These are phyloP conservation scores for Botrytis tulipae DNA, from an alignment of 2,329 filamentous ascomycete species.

Conservation along the genomic window DNA sequence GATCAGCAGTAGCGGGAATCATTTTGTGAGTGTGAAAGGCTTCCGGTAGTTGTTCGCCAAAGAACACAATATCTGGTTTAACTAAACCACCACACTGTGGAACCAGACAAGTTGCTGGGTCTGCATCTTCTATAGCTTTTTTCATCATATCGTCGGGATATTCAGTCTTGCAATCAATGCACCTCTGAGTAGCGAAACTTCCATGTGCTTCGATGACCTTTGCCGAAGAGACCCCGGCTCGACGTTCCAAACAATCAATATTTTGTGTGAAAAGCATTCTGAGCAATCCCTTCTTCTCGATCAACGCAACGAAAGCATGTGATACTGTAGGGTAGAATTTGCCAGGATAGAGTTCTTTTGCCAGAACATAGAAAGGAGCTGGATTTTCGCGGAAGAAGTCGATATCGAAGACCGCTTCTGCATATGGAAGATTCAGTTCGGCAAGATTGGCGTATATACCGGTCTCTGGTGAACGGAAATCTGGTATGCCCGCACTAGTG, in stretches of 20 bases:
- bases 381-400: conserved; percentile 82
- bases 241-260: conserved; percentile 90
- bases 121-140: conserved; percentile 61
- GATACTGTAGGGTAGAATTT: conserved; percentile 85
- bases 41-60: conserved; percentile 69
- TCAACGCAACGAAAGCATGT: conserved; percentile 82
- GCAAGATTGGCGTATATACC: conserved; percentile 92
- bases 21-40: conserved; percentile 60
- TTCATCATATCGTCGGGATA: conserved; percentile 76
- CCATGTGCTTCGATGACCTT: conserved; percentile 92
- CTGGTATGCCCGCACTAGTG: conserved; percentile 75
- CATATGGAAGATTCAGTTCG: conserved; percentile 78
- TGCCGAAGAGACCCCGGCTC: conserved; percentile 77
- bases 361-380: conserved; percentile 86
- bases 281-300: conserved; percentile 75
- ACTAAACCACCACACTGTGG: conserved; percentile 69
- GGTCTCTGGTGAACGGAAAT: conserved; percentile 90
- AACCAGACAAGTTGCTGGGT: conserved; percentile 67
- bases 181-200: conserved; percentile 87
- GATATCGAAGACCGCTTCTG: conserved; percentile 94
- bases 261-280: conserved; percentile 94
- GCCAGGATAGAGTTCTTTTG: conserved; percentile 88
- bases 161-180: conserved; percentile 76
- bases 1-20: conserved; percentile 62
- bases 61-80: conserved; percentile 79